These are phyloP conservation scores for Xylariaceae sp. DNA, from an alignment of 2,329 filamentous ascomycete genomes.

Conservation along the genomic window DNA sequence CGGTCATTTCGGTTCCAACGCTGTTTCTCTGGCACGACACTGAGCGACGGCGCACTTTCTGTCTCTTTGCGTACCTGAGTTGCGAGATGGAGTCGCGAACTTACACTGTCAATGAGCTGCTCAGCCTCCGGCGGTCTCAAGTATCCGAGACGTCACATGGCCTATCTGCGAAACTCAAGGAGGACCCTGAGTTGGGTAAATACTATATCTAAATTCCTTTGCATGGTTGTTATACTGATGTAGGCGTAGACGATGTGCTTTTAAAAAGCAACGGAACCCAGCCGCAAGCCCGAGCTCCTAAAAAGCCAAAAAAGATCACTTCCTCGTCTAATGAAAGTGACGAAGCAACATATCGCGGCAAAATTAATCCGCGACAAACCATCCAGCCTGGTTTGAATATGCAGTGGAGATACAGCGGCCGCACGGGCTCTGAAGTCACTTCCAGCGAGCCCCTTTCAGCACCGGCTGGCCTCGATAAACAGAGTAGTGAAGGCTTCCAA, in stretches of 20 bases:
- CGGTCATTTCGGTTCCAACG: slow-evolving; percentile 31
- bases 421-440: slow-evolving; percentile 40
- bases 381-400: slow-evolving; percentile 17
- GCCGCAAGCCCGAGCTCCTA: slow-evolving; percentile 20
- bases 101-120: slow-evolving; percentile 43
- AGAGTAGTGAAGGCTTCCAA: slow-evolving; percentile 61
- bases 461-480: slow-evolving; percentile 46
- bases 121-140: slow-evolving; percentile 33
- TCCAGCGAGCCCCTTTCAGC: slow-evolving; percentile 47
- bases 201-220: slow-evolving; percentile 5
- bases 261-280: slow-evolving; percentile 23
- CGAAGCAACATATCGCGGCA: slow-evolving; percentile 36
- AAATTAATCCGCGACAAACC: slow-evolving; percentile 24
- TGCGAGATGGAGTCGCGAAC: slow-evolving; percentile 39
- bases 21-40: slow-evolving; percentile 37
- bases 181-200: slow-evolving; percentile 40
- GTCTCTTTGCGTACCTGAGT: slow-evolving; percentile 37
- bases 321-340: slow-evolving; percentile 34
- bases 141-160: slow-evolving; percentile 3
- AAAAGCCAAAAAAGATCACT: slow-evolving; percentile 32
- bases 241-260: slow-evolving; percentile 25
- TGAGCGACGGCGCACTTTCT: slow-evolving; percentile 34
- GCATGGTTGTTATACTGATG: neutral
- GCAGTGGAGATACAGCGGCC: slow-evolving; percentile 41
- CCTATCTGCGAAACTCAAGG: slow-evolving; percentile 20